These are phyloP conservation scores for Thielaviopsis musarum DNA, from an alignment of 2,329 filamentous ascomycete species.

Conservation along the genomic window DNA sequence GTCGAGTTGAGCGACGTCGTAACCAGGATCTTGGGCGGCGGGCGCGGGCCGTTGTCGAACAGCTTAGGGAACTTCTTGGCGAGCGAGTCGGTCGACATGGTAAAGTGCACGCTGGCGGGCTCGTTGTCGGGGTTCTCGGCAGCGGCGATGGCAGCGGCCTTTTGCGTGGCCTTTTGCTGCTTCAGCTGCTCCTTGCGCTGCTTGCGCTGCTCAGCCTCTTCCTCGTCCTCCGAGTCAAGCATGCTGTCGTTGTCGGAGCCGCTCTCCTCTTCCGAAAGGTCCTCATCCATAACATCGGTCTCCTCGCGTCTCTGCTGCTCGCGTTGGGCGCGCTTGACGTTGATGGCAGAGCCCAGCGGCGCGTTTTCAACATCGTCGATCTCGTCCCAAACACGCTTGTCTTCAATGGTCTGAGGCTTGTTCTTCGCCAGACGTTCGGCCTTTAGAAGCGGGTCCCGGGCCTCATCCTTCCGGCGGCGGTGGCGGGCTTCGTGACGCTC, in stretches of 20 bases:
- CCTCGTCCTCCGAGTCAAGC: constrained; percentile 45
- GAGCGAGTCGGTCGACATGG: constrained; percentile 24
- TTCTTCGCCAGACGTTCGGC: constrained; percentile 60
- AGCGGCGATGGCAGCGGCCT: constrained; percentile 31
- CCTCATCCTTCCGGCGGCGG: constrained; percentile 67
- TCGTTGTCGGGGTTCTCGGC: constrained; percentile 42
- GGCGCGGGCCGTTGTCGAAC: constrained; percentile 41
- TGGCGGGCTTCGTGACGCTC: constrained; percentile 62
- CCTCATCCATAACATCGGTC: constrained; percentile 29
- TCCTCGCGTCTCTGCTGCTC: constrained; percentile 37
- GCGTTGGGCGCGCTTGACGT: constrained; percentile 39
- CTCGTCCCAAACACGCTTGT: constrained; percentile 82
- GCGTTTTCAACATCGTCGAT: constrained; percentile 37
- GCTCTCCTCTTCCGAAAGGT: constrained; percentile 30
- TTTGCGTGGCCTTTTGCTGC: constrained; percentile 5
- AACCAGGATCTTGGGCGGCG: constrained; percentile 68
- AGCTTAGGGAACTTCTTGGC: constrained; percentile 45
- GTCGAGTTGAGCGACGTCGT: constrained; percentile 83
- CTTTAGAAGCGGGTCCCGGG: constrained; percentile 60
- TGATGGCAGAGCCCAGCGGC: constrained; percentile 36
- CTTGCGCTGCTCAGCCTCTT: constrained; percentile 28
- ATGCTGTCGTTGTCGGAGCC: constrained; percentile 61
- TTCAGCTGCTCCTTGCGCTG: constrained; percentile 24
- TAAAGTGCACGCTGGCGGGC: constrained; percentile 11
- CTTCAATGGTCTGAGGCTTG: constrained; percentile 65